A percentile compares a stretch with the other conserved stretches of the same genome.
phyloP scores from a whole-genome alignment of 805 yeast species.

The Metschnikowia drakensbergensis region DNA sequence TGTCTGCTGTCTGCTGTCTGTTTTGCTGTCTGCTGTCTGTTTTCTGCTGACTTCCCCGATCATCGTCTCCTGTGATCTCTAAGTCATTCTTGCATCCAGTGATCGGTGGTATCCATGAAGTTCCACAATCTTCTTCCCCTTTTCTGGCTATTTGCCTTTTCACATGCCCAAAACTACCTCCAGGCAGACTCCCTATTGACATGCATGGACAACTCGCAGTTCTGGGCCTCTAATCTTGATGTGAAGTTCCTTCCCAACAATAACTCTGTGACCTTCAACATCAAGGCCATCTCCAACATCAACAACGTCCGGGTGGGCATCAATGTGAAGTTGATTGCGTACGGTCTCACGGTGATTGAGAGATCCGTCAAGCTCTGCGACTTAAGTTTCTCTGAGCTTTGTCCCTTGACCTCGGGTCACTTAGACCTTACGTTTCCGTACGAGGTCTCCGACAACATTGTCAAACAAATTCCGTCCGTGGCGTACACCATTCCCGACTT shows the following conservation, averaged over 20 bases:
- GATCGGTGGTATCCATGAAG: background rate
- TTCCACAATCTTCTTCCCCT: background rate
- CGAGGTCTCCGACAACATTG: conserved; percentile 37
- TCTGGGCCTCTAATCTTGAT: conserved; percentile 80
- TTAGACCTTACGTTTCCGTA: conserved; percentile 61
- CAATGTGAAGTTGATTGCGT: conserved; percentile 62
- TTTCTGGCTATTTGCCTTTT: conserved; percentile 8
- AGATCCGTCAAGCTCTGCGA: conserved; percentile 62
- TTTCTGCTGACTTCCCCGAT: too few species aligned
- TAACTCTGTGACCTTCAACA: conserved; percentile 56
- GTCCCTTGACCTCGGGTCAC: conserved; percentile 88
- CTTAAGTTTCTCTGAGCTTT: conserved; percentile 43
- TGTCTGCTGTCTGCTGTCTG: too few species aligned
- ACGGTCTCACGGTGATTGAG: conserved; percentile 67
- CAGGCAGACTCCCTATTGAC: conserved; percentile 72
- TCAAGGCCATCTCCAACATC: conserved; percentile 76
- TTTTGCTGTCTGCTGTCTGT: too few species aligned
- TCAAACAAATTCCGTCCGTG: conserved; percentile 64
- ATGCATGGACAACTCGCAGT: conserved; percentile 86
- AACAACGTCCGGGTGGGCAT: conserved; percentile 64
- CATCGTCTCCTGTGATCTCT: too few species aligned
- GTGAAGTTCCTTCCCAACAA: conserved; percentile 69
- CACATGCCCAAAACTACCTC: conserved; percentile 26
- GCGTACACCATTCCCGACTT: conserved; percentile 92
- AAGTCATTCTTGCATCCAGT: too few species aligned